A percentile compares a stretch with the other conserved stretches of the same genome.
Evolutionary conservation across 352 stramenopile genomes (phyloP).

Genomic region (Phytophthora chlamydospora): DNA sequence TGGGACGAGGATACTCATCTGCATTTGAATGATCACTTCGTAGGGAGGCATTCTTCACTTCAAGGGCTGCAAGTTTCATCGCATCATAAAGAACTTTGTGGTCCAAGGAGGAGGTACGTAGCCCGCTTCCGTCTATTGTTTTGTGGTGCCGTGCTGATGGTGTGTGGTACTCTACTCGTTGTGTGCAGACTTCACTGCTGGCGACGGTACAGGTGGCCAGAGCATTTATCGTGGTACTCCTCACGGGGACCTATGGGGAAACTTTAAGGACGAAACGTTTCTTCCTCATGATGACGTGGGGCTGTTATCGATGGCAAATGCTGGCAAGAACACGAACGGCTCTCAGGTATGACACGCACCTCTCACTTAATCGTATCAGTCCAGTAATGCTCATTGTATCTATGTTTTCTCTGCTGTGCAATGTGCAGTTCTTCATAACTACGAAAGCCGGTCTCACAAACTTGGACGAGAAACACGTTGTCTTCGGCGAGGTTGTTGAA

Average conservation of each 20-base stretch:
- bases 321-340: slow-evolving; percentile 73
- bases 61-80: slow-evolving; percentile 90
- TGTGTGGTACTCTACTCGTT: slow-evolving; percentile 5
- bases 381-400: not conserved
- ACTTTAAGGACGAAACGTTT: slow-evolving; percentile 87
- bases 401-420: slow-evolving; percentile 4
- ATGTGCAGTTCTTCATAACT: slow-evolving; percentile 78
- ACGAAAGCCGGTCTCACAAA: slow-evolving; percentile 67
- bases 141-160: not conserved
- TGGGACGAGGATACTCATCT: too few relatives aligned
- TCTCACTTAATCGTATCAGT: not conserved
- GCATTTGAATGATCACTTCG: not conserved
- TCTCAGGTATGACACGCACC: slow-evolving; percentile 55
- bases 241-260: slow-evolving; percentile 77
- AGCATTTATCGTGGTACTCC: slow-evolving; percentile 79
- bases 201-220: slow-evolving; percentile 76
- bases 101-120: slow-evolving; percentile 78
- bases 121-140: not conserved
- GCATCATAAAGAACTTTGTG: slow-evolving; percentile 94
- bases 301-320: slow-evolving; percentile 86
- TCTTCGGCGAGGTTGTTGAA: slow-evolving; percentile 95
- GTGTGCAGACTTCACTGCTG: slow-evolving; percentile 56
- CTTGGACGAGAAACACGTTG: slow-evolving; percentile 95
- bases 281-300: slow-evolving; percentile 73
- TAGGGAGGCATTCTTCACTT: slow-evolving; percentile 67